A percentile compares a stretch with the other conserved stretches of the same genome.
Evolutionary conservation across 768 basidiomycete genomes (phyloP).

Genomic region (Tulasnella sp.): DNA sequence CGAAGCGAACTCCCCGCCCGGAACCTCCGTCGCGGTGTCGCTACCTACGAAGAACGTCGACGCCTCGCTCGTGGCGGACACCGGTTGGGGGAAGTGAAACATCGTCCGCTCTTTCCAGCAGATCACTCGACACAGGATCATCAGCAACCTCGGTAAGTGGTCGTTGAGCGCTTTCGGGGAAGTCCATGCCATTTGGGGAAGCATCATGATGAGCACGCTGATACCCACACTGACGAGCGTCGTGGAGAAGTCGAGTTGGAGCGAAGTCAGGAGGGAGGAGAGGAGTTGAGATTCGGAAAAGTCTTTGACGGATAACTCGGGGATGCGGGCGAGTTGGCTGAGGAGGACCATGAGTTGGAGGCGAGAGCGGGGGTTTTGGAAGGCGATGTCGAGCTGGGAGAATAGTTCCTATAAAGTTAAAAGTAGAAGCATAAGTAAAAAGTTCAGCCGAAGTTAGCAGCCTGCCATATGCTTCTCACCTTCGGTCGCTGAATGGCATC

Average conservation of each 20-base stretch:
- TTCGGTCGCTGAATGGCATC: constrained; percentile 52
- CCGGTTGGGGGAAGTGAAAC: not conserved
- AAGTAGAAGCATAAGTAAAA: not conserved
- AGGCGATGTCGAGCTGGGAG: constrained; percentile 52
- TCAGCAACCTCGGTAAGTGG: constrained; percentile 53
- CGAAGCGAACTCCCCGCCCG: not conserved
- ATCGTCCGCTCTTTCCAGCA: constrained; percentile 54
- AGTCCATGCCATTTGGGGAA: constrained; percentile 63
- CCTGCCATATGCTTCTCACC: too few relatives aligned
- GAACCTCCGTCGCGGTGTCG: not conserved
- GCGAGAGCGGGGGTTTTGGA: constrained; percentile 46
- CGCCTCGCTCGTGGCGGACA: not conserved
- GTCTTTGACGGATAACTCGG: constrained; percentile 14
- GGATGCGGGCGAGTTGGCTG: constrained; percentile 31
- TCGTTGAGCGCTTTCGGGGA: constrained; percentile 43
- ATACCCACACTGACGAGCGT: constrained; percentile 55
- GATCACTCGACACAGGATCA: constrained; percentile 55
- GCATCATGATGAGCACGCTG: constrained; percentile 51
- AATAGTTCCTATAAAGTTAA: constrained; percentile 47
- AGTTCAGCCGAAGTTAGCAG: not conserved
- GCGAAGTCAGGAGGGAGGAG: constrained; percentile 49
- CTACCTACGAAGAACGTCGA: not conserved
- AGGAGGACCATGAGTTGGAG: constrained; percentile 61
- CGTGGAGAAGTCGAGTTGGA: constrained; percentile 64
- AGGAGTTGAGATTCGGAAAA: constrained; percentile 50